phyloP scores from a whole-genome alignment of 345 rosid species.

The Corchorus olitorius region DNA sequence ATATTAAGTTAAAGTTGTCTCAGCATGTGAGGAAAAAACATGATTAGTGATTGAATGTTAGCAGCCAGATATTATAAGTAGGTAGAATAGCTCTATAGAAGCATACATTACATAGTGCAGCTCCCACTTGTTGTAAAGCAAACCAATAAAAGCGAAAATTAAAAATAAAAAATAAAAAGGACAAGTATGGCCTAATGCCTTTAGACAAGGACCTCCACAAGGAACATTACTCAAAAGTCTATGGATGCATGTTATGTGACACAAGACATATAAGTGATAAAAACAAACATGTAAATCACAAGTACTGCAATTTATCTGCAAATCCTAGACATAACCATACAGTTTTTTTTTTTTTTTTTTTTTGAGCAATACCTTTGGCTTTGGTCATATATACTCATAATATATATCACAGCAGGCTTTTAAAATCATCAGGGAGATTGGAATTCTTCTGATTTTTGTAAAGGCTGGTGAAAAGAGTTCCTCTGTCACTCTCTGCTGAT shows the following conservation, averaged over 20 bases:
- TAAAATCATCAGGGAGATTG: background rate
- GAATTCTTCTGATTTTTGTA: background rate
- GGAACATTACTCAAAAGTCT: background rate
- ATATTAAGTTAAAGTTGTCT: background rate
- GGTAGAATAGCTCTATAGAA: background rate
- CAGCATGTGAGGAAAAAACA: background rate
- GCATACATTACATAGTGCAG: background rate
- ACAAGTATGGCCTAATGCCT: slow-evolving; percentile 1
- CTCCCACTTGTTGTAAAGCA: slow-evolving; percentile 14
- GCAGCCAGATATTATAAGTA: background rate
- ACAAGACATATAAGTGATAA: background rate
- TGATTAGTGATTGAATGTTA: background rate
- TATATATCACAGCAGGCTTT: too few relatives aligned
- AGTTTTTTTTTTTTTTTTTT: too few relatives aligned
- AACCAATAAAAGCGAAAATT: background rate
- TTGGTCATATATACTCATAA: too few relatives aligned
- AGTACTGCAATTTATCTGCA: background rate
- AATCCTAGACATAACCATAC: background rate
- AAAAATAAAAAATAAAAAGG: too few relatives aligned
- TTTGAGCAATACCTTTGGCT: too few relatives aligned
- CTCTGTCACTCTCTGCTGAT: background rate
- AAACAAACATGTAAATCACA: slow-evolving; percentile 8
- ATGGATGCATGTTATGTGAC: background rate
- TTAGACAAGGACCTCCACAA: slow-evolving; percentile 22
- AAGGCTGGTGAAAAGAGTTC: background rate